Evolutionary conservation across 306 rosid species (phyloP).

Genomic region (Echinosophora koreensis): DNA sequence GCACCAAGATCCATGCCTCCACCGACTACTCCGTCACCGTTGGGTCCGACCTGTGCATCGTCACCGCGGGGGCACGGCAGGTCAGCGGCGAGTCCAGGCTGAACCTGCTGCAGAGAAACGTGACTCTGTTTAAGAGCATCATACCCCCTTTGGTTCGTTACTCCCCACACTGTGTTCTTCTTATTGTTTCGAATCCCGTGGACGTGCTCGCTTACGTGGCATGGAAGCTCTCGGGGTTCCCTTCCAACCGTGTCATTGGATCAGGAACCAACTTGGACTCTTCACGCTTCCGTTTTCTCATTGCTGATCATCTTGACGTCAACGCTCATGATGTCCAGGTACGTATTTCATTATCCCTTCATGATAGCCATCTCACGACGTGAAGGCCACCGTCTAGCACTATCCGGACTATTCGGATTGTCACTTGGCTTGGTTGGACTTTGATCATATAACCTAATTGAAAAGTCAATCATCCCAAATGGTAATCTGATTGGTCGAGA

Average conservation of each 20-base stretch:
- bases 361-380: too few relatives aligned
- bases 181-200: slow-evolving; percentile 87
- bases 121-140: slow-evolving; percentile 65
- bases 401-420: too few relatives aligned
- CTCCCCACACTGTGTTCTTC: slow-evolving; percentile 66
- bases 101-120: slow-evolving; percentile 80
- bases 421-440: too few relatives aligned
- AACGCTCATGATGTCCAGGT: slow-evolving; percentile 95
- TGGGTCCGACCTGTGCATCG: slow-evolving; percentile 88
- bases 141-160: slow-evolving; percentile 72
- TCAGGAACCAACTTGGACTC: slow-evolving; percentile 96
- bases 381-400: too few relatives aligned
- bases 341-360: too few relatives aligned
- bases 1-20: slow-evolving; percentile 81
- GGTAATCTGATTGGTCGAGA: too few relatives aligned
- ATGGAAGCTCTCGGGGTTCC: slow-evolving; percentile 92
- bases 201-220: slow-evolving; percentile 83
- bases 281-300: slow-evolving; percentile 84
- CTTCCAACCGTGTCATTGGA: slow-evolving; percentile 89
- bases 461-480: too few relatives aligned
- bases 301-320: slow-evolving; percentile 93
- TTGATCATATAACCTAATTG: too few relatives aligned
- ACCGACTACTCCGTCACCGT: slow-evolving; percentile 73
- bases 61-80: slow-evolving; percentile 92
- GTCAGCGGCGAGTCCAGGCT: slow-evolving; percentile 75